These are phyloP conservation scores for Sarocladiaceae sp. DNA, from an alignment of 2,329 filamentous ascomycete species.

Conservation along the genomic window DNA sequence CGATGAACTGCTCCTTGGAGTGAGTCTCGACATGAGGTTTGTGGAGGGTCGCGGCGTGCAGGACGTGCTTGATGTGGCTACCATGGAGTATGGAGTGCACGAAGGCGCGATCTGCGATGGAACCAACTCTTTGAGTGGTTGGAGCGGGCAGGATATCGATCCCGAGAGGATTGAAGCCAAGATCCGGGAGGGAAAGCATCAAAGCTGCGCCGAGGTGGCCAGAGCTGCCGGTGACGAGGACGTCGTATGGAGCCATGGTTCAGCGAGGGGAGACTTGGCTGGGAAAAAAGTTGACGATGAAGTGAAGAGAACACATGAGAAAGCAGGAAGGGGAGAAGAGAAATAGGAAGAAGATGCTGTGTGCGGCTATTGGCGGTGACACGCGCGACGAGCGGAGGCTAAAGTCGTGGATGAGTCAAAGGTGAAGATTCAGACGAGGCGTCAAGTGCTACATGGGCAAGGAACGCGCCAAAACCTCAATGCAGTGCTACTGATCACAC, in stretches of 20 bases:
- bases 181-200: conserved; percentile 33
- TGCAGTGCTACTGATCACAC: no score
- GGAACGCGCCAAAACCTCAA: no score
- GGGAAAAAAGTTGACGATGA: background rate
- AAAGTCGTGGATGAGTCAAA: no score
- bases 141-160: conserved; percentile 34
- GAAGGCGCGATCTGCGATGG: conserved; percentile 29
- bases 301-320: background rate
- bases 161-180: conserved; percentile 34
- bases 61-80: conserved; percentile 29
- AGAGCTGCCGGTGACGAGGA: conserved; percentile 40
- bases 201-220: conserved; percentile 40
- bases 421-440: no score
- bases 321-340: no score
- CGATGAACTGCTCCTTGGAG: conserved; percentile 35
- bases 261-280: background rate
- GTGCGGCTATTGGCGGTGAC: no score
- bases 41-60: conserved; percentile 40
- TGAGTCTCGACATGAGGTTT: conserved; percentile 41
- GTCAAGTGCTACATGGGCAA: no score
- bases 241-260: conserved; percentile 19
- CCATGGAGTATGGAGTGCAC: conserved; percentile 25
- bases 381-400: no score
- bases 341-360: no score
- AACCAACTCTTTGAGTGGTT: conserved; percentile 30